Conservation (phyloP, 2,329 filamentous ascomycete species). For the Verticillium dahliae region DNA sequence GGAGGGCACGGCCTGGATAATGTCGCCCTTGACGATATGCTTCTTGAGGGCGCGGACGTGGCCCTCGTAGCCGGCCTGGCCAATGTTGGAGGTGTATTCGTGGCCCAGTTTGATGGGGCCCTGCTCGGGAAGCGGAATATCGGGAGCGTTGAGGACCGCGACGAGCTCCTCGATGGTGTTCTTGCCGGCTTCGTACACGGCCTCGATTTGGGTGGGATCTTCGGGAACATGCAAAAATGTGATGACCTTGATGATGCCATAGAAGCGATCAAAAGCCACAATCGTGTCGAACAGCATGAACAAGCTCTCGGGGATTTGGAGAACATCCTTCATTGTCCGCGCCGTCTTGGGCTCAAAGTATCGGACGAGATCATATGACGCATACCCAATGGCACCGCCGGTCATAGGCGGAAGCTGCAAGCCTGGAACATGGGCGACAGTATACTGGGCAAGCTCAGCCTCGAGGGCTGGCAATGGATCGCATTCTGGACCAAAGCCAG, state of each 20-base stretch:
- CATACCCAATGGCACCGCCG: slow-evolving; percentile 91
- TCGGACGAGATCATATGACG: slow-evolving; percentile 93
- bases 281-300: slow-evolving; percentile 98
- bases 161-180: slow-evolving; percentile 61
- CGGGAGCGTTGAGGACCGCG: slow-evolving; percentile 63
- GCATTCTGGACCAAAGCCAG: slow-evolving; percentile 74
- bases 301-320: slow-evolving; percentile 84
- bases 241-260: slow-evolving; percentile 85
- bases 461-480: slow-evolving; percentile 83
- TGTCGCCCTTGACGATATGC: slow-evolving; percentile 87
- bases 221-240: slow-evolving; percentile 75
- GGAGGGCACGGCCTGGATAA: slow-evolving; percentile 95
- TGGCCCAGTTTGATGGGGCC: slow-evolving; percentile 64
- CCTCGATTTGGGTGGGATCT: slow-evolving; percentile 48
- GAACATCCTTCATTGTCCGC: slow-evolving; percentile 77
- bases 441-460: slow-evolving; percentile 68
- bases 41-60: slow-evolving; percentile 82
- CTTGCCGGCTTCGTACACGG: slow-evolving; percentile 64
- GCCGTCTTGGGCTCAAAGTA: slow-evolving; percentile 99
- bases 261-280: slow-evolving; percentile 91
- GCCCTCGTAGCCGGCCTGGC: slow-evolving; percentile 78
- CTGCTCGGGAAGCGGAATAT: slow-evolving; percentile 73
- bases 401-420: slow-evolving; percentile 79
- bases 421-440: slow-evolving; percentile 77
- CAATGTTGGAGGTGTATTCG: slow-evolving; percentile 88